These are phyloP conservation scores for Kodamaea kakaduensis DNA, from an alignment of 805 yeast genomes.

Conservation along the genomic window DNA sequence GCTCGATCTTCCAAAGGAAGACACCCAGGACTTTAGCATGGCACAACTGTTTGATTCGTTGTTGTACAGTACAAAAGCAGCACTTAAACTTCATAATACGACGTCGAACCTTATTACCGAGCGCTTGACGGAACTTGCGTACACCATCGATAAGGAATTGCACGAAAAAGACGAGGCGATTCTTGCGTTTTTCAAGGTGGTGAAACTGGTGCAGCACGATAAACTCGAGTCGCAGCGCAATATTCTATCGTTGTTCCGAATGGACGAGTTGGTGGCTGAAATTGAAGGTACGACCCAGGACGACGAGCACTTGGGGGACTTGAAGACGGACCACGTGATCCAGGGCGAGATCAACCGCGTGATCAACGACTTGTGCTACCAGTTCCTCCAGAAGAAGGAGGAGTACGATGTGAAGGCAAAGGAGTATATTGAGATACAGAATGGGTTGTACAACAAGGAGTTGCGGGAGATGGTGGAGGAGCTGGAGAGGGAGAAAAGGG, in stretches of 20 bases:
- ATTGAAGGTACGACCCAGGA: conserved; percentile 14
- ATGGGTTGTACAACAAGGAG: conserved; percentile 10
- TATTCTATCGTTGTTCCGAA: conserved; percentile 26
- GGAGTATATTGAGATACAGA: conserved; percentile 13
- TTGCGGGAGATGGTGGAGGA: conserved; percentile 3
- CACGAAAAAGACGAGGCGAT: conserved; percentile 34
- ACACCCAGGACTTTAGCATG: conserved; percentile 1
- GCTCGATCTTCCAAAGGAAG: conserved; percentile 14
- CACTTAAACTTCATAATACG: conserved; percentile 30
- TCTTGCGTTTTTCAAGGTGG: conserved; percentile 22
- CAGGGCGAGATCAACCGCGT: conserved; percentile 40
- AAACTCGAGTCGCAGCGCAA: conserved; percentile 28
- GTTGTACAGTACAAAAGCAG: conserved; percentile 32
- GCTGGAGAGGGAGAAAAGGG: not conserved
- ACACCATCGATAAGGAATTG: conserved; percentile 35
- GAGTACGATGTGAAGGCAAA: conserved; percentile 19
- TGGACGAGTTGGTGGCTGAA: conserved; percentile 31
- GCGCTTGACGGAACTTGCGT: conserved; percentile 36
- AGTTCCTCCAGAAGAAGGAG: conserved; percentile 28
- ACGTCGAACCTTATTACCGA: conserved; percentile 35
- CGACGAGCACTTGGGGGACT: conserved; percentile 19
- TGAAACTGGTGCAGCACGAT: conserved; percentile 20
- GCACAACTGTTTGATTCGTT: conserved; percentile 29
- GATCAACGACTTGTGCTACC: conserved; percentile 37
- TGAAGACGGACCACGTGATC: conserved; percentile 28